Percentiles rank a stretch among this genome's conserved stretches.
Evolutionary conservation across 176 grass and related monocot species (phyloP).

Genomic region (Phragmites australis): DNA sequence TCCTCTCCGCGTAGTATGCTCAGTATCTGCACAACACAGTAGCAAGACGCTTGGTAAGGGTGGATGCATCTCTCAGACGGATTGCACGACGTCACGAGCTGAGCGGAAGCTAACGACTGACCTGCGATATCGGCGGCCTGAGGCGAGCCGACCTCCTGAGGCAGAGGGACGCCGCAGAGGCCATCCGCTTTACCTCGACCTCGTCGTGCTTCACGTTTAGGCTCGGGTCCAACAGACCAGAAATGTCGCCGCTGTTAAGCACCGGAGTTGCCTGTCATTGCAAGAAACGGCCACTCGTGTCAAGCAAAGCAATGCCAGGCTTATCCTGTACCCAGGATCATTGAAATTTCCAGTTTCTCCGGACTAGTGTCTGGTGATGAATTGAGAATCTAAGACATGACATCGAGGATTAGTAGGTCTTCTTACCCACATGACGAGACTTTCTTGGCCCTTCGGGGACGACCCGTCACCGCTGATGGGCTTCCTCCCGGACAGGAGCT

Average conservation of each 20-base stretch:
- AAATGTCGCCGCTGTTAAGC: slow-evolving; percentile 65
- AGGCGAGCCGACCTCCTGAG: slow-evolving; percentile 71
- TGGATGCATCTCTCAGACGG: too few relatives aligned
- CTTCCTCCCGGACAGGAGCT: slow-evolving; percentile 86
- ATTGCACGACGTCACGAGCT: background rate
- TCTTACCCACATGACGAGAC: slow-evolving; percentile 97
- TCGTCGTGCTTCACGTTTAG: slow-evolving; percentile 60
- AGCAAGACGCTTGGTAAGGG: too few relatives aligned
- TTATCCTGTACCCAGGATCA: too few relatives aligned
- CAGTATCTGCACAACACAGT: slow-evolving; percentile 51
- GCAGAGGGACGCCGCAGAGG: slow-evolving; percentile 69
- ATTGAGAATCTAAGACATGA: background rate
- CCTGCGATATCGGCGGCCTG: slow-evolving; percentile 74
- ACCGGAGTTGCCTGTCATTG: slow-evolving; percentile 62
- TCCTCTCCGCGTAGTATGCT: slow-evolving; percentile 57
- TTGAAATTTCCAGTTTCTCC: too few relatives aligned
- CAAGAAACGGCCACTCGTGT: background rate
- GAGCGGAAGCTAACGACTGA: background rate
- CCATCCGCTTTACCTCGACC: slow-evolving; percentile 60
- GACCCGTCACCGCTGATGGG: slow-evolving; percentile 68
- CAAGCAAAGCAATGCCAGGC: too few relatives aligned
- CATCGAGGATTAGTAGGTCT: background rate
- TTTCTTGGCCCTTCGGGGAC: slow-evolving; percentile 67
- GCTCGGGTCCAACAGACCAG: slow-evolving; percentile 65
- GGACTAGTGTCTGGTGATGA: background rate